These are phyloP conservation scores for Vanderwaltozyma yarrowii DNA, from an alignment of 805 yeast species.

Conservation along the genomic window DNA sequence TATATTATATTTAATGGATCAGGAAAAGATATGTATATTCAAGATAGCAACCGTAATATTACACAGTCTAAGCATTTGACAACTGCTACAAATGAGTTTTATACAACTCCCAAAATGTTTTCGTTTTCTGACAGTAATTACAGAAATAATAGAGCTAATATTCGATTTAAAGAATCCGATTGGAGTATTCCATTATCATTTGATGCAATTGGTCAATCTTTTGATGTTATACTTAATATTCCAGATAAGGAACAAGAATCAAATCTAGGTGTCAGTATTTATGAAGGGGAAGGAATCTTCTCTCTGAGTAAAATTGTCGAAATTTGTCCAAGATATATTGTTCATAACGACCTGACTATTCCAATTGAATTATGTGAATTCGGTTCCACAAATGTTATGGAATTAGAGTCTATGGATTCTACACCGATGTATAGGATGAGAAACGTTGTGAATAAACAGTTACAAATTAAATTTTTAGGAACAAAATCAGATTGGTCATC, in stretches of 20 bases:
- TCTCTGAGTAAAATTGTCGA: slow-evolving; percentile 66
- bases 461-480: slow-evolving; percentile 49
- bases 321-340: slow-evolving; percentile 71
- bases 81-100: slow-evolving; percentile 21
- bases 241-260: slow-evolving; percentile 48
- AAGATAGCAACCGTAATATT: slow-evolving; percentile 46
- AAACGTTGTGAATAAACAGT: slow-evolving; percentile 42
- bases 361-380: slow-evolving; percentile 54
- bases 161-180: slow-evolving; percentile 57
- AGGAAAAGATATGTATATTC: slow-evolving; percentile 49
- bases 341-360: slow-evolving; percentile 50
- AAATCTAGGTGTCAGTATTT: slow-evolving; percentile 62
- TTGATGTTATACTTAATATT: slow-evolving; percentile 43
- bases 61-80: slow-evolving; percentile 35
- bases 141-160: slow-evolving; percentile 52
- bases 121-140: slow-evolving; percentile 59
- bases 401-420: slow-evolving; percentile 38
- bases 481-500: slow-evolving; percentile 68
- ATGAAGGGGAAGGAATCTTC: slow-evolving; percentile 82
- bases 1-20: slow-evolving; percentile 77
- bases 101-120: slow-evolving; percentile 62
- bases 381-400: slow-evolving; percentile 46
- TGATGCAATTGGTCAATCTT: slow-evolving; percentile 80
- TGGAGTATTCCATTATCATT: slow-evolving; percentile 70
- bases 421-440: slow-evolving; percentile 57